Conservation (phyloP, 257 asterid genomes). For the Euphrasia confusa region DNA sequence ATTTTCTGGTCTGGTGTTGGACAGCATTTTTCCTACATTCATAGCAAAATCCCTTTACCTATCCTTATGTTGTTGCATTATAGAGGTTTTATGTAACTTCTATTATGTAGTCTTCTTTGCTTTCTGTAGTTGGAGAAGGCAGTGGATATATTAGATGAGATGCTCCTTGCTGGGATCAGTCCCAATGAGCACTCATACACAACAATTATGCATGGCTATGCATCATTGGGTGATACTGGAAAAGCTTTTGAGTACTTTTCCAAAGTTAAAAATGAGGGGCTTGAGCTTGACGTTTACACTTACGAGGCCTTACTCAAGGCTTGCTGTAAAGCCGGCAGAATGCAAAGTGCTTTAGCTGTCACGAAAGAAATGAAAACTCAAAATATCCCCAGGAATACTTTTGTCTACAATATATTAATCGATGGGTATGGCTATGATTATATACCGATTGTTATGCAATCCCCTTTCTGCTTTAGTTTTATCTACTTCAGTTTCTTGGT, state of each 20-base stretch:
- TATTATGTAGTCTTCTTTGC: slow-evolving; percentile 6
- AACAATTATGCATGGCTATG: slow-evolving; percentile 92
- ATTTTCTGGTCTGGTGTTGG: not conserved
- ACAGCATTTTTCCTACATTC: not conserved
- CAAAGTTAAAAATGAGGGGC: slow-evolving; percentile 72
- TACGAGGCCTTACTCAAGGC: slow-evolving; percentile 98
- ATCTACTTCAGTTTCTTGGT: slow-evolving; percentile 2
- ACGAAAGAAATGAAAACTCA: slow-evolving; percentile 82
- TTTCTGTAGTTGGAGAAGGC: slow-evolving; percentile 81
- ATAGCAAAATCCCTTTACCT: not conserved
- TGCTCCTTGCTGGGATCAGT: slow-evolving; percentile 73
- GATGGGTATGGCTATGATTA: slow-evolving; percentile 63
- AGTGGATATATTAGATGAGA: slow-evolving; percentile 68
- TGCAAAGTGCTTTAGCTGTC: slow-evolving; percentile 99
- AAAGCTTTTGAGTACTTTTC: slow-evolving; percentile 92
- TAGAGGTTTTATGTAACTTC: not conserved
- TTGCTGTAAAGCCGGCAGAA: slow-evolving; percentile 97
- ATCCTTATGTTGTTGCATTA: not conserved
- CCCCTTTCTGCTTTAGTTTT: not conserved
- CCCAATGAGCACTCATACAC: slow-evolving; percentile 94
- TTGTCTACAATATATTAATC: slow-evolving; percentile 82
- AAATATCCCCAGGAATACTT: slow-evolving; percentile 80
- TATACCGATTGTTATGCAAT: slow-evolving; percentile 7
- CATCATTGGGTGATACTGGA: slow-evolving; percentile 92
- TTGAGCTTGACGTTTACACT: slow-evolving; percentile 77